Evolutionary conservation across 192 early-diverging fungal genomes (phyloP).

Genomic region (Funneliformis geosporum): DNA sequence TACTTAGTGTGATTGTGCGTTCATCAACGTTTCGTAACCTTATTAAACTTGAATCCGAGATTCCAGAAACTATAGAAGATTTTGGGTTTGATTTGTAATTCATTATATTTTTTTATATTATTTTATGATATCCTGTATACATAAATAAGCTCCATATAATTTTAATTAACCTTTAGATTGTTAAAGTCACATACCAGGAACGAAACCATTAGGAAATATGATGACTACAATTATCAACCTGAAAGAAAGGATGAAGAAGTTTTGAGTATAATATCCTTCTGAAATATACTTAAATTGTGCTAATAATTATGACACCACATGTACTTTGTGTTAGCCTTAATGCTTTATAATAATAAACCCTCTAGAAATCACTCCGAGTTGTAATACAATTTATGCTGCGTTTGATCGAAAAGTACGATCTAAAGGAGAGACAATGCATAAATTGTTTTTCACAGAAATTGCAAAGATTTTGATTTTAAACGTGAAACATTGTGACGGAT

Average conservation of each 20-base stretch:
- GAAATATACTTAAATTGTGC: not conserved
- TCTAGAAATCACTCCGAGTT: not conserved
- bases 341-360: not conserved
- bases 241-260: not conserved
- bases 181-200: not conserved
- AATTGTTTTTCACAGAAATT: not conserved
- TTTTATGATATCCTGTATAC: not conserved
- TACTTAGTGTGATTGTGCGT: not conserved
- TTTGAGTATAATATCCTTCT: conserved; percentile 18
- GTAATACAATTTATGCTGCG: conserved; percentile 13
- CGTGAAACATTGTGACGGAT: not conserved
- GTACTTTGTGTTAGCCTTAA: not conserved
- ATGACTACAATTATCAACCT: not conserved
- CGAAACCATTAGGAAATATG: not conserved
- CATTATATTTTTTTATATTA: not conserved
- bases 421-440: not conserved
- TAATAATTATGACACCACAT: not conserved
- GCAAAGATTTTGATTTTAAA: conserved; percentile 7
- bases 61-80: not conserved
- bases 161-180: not conserved
- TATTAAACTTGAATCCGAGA: not conserved
- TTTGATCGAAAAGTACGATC: not conserved
- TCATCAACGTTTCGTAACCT: not conserved
- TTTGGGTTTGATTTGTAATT: not conserved
- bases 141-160: not conserved